phyloP scores from a whole-genome alignment of 768 basidiomycete genomes.

The Termitomyces eurrhizus region DNA sequence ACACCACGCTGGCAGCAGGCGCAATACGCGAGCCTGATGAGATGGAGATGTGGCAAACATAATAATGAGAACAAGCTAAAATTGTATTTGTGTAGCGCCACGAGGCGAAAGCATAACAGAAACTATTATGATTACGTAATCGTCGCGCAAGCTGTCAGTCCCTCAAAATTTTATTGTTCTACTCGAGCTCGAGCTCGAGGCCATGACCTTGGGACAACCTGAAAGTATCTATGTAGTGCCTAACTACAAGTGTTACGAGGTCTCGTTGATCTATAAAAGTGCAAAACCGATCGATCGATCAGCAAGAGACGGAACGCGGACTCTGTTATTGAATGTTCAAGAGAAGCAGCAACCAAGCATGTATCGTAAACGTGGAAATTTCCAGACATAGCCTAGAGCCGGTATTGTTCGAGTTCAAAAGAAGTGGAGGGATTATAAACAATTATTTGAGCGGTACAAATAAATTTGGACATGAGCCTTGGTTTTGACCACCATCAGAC shows the following conservation, averaged over 20 bases:
- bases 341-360: background rate
- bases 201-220: background rate
- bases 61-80: background rate
- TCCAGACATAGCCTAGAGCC: background rate
- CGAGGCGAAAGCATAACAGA: background rate
- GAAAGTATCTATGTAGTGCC: too few relatives aligned
- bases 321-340: background rate
- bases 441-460: constrained; percentile 5
- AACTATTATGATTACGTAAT: constrained; percentile 1
- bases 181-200: background rate
- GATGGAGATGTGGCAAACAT: background rate
- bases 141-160: background rate
- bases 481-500: constrained; percentile 12
- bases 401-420: background rate
- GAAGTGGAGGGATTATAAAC: background rate
- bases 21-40: background rate
- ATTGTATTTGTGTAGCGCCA: background rate
- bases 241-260: background rate
- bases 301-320: background rate
- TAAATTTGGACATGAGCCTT: constrained; percentile 13
- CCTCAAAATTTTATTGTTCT: background rate
- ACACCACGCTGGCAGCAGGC: background rate
- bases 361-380: background rate
- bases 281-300: constrained; percentile 1
- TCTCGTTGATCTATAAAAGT: background rate